Conservation (phyloP, 345 rosid species). For the Hibiscus syriacus region DNA sequence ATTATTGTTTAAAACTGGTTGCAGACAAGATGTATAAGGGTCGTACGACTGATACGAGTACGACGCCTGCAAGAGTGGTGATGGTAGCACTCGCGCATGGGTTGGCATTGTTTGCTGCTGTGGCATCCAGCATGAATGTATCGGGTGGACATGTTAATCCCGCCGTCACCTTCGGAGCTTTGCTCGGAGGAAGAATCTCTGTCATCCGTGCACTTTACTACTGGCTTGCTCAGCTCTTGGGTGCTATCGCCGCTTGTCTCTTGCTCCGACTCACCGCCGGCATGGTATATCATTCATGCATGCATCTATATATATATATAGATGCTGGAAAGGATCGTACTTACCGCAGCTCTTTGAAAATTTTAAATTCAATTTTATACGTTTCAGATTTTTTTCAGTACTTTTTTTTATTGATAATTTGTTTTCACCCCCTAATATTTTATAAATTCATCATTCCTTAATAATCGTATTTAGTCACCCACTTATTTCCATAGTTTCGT, state of each 20-base stretch:
- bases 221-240: conserved; percentile 15
- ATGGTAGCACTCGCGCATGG: conserved; percentile 15
- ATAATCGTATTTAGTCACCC: no score
- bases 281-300: conserved; percentile 2
- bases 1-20: background rate
- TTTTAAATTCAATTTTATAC: no score
- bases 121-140: background rate
- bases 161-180: conserved; percentile 7
- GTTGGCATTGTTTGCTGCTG: conserved; percentile 7
- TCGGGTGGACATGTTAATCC: conserved; percentile 7
- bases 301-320: no score
- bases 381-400: no score
- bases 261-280: background rate
- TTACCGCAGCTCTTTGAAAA: no score
- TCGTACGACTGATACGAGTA: background rate
- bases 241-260: conserved; percentile 13
- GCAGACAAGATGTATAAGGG: conserved; percentile 8
- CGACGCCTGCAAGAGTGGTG: background rate
- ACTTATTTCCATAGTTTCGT: no score
- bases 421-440: no score
- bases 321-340: no score
- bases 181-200: conserved; percentile 10
- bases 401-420: no score
- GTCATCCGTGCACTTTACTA: conserved; percentile 7
- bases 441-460: no score